Percentiles rank a stretch among this genome's conserved stretches.
phyloP scores from a whole-genome alignment of 108 stramenopile species.

The Fragilaria crotonensis region DNA sequence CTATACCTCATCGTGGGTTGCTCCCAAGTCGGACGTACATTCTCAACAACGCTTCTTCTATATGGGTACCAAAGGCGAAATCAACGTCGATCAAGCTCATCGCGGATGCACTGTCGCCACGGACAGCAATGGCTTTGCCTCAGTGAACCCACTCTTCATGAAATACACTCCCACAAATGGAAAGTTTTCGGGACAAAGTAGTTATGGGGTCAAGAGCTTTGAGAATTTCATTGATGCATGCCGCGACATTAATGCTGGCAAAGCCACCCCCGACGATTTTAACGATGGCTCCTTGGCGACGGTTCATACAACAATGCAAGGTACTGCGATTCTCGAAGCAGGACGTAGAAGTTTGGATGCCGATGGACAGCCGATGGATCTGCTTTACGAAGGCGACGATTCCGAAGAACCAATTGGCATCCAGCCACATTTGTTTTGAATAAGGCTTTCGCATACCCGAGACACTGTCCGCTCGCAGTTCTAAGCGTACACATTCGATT shows the following conservation, averaged over 20 bases:
- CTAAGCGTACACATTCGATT: too few species aligned
- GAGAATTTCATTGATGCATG: conserved; percentile 77
- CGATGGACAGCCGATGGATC: conserved; percentile 82
- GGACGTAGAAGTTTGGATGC: conserved; percentile 87
- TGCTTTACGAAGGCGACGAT: conserved; percentile 69
- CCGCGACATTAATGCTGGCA: conserved; percentile 48
- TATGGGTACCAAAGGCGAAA: conserved; percentile 95
- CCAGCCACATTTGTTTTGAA: conserved; percentile 46
- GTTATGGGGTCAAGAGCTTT: conserved; percentile 95
- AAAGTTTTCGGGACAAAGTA: conserved; percentile 90
- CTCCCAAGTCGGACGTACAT: conserved; percentile 96
- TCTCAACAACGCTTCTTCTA: conserved; percentile 99
- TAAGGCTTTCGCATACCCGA: too few species aligned
- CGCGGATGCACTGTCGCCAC: conserved; percentile 91
- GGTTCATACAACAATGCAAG: conserved; percentile 89
- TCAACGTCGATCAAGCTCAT: conserved; percentile 98
- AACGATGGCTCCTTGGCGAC: conserved; percentile 91
- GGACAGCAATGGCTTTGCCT: conserved; percentile 82
- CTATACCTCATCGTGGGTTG: conserved; percentile 97
- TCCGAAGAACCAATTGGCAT: conserved; percentile 48
- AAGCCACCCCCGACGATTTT: conserved; percentile 55
- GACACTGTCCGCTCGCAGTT: too few species aligned
- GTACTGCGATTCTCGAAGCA: conserved; percentile 97
- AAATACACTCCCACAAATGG: conserved; percentile 97
- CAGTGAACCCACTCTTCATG: conserved; percentile 98